phyloP scores from a whole-genome alignment of 2,329 filamentous ascomycete genomes.

The Tolypocladium ovalisporum region DNA sequence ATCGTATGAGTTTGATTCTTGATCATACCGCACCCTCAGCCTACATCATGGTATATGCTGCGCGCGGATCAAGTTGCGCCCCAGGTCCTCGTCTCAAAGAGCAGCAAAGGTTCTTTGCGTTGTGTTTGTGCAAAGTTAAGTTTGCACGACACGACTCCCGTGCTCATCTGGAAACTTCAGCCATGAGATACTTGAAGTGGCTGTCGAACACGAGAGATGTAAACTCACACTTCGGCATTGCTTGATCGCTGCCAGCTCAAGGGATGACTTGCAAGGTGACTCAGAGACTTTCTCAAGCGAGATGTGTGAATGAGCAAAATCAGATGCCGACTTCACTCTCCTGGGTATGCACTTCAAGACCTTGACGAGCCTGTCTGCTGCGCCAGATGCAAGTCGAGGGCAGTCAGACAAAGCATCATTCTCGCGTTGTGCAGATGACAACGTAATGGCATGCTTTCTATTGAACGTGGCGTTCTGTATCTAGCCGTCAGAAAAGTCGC shows the following conservation, averaged over 20 bases:
- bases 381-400: neutral
- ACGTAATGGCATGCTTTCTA: neutral
- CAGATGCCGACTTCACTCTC: too few relatives aligned
- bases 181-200: neutral
- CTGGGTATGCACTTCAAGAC: too few relatives aligned
- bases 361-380: neutral
- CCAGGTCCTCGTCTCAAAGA: neutral
- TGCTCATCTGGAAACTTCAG: too few relatives aligned
- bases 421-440: neutral
- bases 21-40: neutral
- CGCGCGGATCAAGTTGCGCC: neutral
- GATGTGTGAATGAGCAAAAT: neutral
- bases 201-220: neutral
- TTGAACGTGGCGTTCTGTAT: neutral
- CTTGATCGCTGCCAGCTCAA: neutral
- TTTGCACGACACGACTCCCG: too few relatives aligned
- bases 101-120: neutral
- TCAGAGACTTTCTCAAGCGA: neutral
- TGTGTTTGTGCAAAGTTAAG: neutral
- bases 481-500: slow-evolving; percentile 6
- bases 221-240: neutral
- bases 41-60: neutral
- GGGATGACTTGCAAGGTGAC: neutral
- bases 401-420: neutral
- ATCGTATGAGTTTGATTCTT: neutral